phyloP scores from a whole-genome alignment of 805 yeast species.

The Kluyveromyces siamensis region DNA sequence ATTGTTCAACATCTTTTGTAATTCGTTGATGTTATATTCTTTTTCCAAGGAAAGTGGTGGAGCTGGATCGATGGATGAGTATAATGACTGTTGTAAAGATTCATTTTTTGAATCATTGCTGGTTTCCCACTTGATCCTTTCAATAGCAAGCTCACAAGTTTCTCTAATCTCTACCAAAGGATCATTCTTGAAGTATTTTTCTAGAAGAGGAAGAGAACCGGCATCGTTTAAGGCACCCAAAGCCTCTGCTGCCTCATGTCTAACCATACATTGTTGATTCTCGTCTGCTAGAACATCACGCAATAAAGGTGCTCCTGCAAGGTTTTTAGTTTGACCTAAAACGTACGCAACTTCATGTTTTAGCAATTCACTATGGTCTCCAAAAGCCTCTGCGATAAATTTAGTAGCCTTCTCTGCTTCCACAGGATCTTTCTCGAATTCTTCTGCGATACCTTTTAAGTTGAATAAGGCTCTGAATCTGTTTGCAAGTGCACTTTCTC shows the following conservation, averaged over 20 bases:
- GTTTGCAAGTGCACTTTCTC: conserved; percentile 66
- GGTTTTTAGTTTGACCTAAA: conserved; percentile 87
- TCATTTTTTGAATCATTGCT: conserved; percentile 60
- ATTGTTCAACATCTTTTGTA: conserved; percentile 64
- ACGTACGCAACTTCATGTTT: conserved; percentile 98
- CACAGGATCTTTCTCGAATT: conserved; percentile 41
- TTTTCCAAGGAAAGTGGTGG: conserved; percentile 80
- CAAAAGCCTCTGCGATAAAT: conserved; percentile 78
- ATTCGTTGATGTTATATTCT: conserved; percentile 52
- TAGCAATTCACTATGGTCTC: conserved; percentile 74
- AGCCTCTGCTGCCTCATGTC: conserved; percentile 99
- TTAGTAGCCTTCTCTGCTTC: conserved; percentile 62
- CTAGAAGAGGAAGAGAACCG: conserved; percentile 58
- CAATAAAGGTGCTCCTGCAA: conserved; percentile 66
- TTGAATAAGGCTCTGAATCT: conserved; percentile 93
- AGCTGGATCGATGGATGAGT: conserved; percentile 92
- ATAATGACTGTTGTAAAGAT: conserved; percentile 62
- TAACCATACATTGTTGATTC: conserved; percentile 87
- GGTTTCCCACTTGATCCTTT: conserved; percentile 87
- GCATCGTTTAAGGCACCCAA: conserved; percentile 89
- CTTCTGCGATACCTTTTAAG: conserved; percentile 78
- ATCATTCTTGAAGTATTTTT: conserved; percentile 58
- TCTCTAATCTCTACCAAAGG: conserved; percentile 85
- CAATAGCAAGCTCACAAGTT: conserved; percentile 96
- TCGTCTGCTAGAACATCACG: conserved; percentile 58